phyloP scores from a whole-genome alignment of 2,329 filamentous ascomycete species.

The Penicillium sp. region DNA sequence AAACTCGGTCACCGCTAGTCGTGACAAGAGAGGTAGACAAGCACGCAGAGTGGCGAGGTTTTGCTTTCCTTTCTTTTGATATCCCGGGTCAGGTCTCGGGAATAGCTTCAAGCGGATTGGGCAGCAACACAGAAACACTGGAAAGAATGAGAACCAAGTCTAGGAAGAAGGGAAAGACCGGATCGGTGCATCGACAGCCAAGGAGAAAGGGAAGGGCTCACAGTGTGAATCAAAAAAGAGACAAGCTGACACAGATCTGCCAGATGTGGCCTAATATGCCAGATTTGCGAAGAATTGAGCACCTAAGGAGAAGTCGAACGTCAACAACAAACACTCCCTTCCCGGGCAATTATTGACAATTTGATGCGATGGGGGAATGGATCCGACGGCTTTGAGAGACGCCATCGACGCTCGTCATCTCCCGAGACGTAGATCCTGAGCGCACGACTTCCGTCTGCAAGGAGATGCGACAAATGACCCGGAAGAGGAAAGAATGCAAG shows the following conservation, averaged over 20 bases:
- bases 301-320: slow-evolving; percentile 25
- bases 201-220: slow-evolving; percentile 14
- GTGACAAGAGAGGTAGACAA: not conserved
- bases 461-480: slow-evolving; percentile 28
- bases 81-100: slow-evolving; percentile 25
- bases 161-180: slow-evolving; percentile 19
- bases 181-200: slow-evolving; percentile 30
- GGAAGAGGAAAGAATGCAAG: slow-evolving; percentile 36
- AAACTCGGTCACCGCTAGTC: slow-evolving; percentile 13
- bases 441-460: slow-evolving; percentile 33
- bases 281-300: slow-evolving; percentile 19
- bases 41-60: slow-evolving; percentile 25
- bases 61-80: slow-evolving; percentile 18
- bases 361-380: slow-evolving; percentile 21
- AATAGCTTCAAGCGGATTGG: slow-evolving; percentile 31
- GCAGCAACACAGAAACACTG: slow-evolving; percentile 21
- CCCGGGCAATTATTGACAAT: slow-evolving; percentile 4
- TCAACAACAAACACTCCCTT: slow-evolving; percentile 35
- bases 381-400: slow-evolving; percentile 24
- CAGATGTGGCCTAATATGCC: slow-evolving; percentile 32
- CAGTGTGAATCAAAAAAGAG: slow-evolving; percentile 22
- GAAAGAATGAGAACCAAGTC: slow-evolving; percentile 38
- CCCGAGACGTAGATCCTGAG: slow-evolving; percentile 19
- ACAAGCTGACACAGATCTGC: slow-evolving; percentile 16
- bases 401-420: slow-evolving; percentile 29